Conservation (phyloP, 1,284 basidiomycete genomes). For the Cystobasidium pallidum region DNA sequence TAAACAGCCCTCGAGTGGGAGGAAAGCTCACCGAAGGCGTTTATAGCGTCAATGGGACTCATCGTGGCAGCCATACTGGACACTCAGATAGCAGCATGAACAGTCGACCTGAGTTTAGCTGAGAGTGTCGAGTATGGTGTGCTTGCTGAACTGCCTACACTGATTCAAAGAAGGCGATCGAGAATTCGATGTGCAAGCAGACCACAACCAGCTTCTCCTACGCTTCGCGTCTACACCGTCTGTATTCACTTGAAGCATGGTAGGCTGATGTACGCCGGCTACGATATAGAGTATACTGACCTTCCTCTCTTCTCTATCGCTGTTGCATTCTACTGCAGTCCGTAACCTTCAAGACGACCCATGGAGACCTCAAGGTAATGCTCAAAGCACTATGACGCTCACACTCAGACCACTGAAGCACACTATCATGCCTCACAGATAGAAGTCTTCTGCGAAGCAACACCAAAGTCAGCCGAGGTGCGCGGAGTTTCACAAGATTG, state of each 20-base stretch:
- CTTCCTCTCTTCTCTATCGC: background rate
- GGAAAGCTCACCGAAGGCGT: slow-evolving; percentile 13
- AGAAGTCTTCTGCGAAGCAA: slow-evolving; percentile 94
- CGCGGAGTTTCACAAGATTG: slow-evolving; percentile 46
- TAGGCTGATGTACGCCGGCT: background rate
- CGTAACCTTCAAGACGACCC: slow-evolving; percentile 89
- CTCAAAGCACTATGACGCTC: background rate
- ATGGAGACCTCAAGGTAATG: slow-evolving; percentile 90
- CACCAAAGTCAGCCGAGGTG: slow-evolving; percentile 90
- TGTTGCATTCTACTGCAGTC: slow-evolving; percentile 66
- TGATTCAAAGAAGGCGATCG: background rate
- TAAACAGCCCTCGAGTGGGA: background rate
- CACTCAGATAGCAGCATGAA: background rate
- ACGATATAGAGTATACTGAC: background rate
- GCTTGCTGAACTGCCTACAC: too few relatives aligned
- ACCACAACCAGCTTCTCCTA: background rate
- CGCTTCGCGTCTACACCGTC: background rate
- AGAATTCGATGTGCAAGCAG: slow-evolving; percentile 1
- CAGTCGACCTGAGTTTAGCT: background rate
- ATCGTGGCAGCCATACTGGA: slow-evolving; percentile 19
- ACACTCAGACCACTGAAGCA: background rate
- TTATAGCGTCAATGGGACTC: slow-evolving; percentile 27
- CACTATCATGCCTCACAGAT: slow-evolving; percentile 65
- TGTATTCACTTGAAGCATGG: background rate
- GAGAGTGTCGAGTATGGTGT: background rate